phyloP scores from a whole-genome alignment of 805 yeast genomes.

The Saccharomycopsis schoenii region DNA sequence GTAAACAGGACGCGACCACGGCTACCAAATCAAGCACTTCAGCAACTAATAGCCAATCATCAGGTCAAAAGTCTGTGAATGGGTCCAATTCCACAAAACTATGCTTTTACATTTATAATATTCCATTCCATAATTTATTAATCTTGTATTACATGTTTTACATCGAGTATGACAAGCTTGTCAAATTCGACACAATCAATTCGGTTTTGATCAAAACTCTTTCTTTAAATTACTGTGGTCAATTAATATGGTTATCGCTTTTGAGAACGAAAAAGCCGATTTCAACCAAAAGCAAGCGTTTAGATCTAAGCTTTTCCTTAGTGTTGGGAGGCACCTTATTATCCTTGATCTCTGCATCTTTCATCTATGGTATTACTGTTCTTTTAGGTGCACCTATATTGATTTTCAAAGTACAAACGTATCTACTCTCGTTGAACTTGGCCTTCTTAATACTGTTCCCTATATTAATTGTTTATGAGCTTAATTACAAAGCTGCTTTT shows the following conservation, averaged over 20 bases:
- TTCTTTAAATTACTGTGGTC: constrained; percentile 15
- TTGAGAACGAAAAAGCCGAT: neutral
- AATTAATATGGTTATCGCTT: constrained; percentile 13
- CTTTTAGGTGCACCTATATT: constrained; percentile 77
- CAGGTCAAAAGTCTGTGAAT: neutral
- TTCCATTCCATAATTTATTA: constrained; percentile 27
- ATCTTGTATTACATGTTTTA: constrained; percentile 18
- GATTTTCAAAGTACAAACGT: constrained; percentile 43
- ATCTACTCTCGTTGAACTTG: constrained; percentile 50
- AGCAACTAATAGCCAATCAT: neutral
- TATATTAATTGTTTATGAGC: constrained; percentile 42
- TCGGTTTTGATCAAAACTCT: constrained; percentile 10
- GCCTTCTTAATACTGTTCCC: constrained; percentile 55
- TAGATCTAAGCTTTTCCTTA: constrained; percentile 17
- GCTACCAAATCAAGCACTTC: neutral
- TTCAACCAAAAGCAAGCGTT: constrained; percentile 15
- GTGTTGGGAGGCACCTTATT: constrained; percentile 10
- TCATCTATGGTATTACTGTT: constrained; percentile 33
- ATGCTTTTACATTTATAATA: constrained; percentile 9
- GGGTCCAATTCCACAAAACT: neutral
- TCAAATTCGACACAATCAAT: constrained; percentile 16
- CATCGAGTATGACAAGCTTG: constrained; percentile 14
- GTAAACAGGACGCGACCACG: neutral
- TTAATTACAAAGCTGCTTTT: constrained; percentile 27
- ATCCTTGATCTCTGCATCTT: constrained; percentile 20